A percentile compares a stretch with the other conserved stretches of the same genome.
Conservation (phyloP, 2,329 filamentous ascomycete species). For the Aspergillus carbonarius region DNA sequence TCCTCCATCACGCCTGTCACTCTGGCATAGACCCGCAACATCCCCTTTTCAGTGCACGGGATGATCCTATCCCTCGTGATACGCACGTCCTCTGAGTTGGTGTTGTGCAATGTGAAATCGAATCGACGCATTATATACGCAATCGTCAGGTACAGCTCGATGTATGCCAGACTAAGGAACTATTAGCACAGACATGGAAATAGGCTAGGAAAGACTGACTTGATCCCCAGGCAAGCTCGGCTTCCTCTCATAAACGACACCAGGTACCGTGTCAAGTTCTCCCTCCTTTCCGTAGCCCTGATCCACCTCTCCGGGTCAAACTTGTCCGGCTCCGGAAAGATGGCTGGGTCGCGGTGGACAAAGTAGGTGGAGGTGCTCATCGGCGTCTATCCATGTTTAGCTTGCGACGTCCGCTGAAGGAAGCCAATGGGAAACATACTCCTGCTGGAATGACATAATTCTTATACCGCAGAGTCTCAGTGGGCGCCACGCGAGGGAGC, state of each 20-base stretch:
- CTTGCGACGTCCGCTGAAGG: background rate
- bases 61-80: constrained; percentile 21
- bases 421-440: constrained; percentile 12
- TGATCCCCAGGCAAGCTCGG: constrained; percentile 25
- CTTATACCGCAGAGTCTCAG: constrained; percentile 8
- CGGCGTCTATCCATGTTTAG: constrained; percentile 22
- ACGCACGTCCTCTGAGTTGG: constrained; percentile 25
- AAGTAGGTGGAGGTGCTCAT: constrained; percentile 36
- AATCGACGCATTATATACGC: constrained; percentile 27
- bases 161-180: constrained; percentile 27
- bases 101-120: constrained; percentile 27
- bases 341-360: constrained; percentile 22
- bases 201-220: constrained; percentile 15
- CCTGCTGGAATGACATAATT: constrained; percentile 27
- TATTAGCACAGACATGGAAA: background rate
- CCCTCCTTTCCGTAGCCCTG: constrained; percentile 15
- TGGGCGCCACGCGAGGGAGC: constrained; percentile 10
- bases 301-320: constrained; percentile 31
- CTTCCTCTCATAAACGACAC: constrained; percentile 28
- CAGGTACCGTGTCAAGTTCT: constrained; percentile 22
- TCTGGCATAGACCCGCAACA: background rate
- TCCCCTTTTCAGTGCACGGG: background rate
- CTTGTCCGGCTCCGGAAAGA: constrained; percentile 26
- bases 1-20: constrained; percentile 1
- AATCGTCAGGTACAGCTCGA: constrained; percentile 30